Base-by-base conservation (phyloP, 2,329 filamentous ascomycete genomes). In the Aspergillus ustus region DNA sequence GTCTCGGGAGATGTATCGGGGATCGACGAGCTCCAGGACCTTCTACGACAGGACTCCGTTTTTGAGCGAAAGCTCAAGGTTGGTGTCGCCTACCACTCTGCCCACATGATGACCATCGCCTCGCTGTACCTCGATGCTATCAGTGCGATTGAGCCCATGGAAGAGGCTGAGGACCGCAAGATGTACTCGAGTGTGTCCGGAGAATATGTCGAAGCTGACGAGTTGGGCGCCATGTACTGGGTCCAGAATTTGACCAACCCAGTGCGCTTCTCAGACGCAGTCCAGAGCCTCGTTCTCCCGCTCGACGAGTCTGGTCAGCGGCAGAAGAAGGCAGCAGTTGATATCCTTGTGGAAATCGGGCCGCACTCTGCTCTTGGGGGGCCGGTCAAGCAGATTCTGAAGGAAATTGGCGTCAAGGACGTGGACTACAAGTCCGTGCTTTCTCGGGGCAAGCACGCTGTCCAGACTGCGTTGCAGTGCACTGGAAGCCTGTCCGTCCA, bases 151-250 rank as follows among this genome's bases (percentile, higher is more conserved):
- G 56, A 54, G 25, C 5, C 34, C 20, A 11, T 6, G 44, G 3
- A 4, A 15, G 19, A 25, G 22, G 19, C 8, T 28, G 22, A 13
- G 20, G 37, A 22, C 19, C 49, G 5, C 29, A 53, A 11, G 7
- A 65, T 69, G 55, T n/a, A 66, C 11, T 70, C 70, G 4, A 63
- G 59, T 17, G 67, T 70, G 6, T 66, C 67, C 1, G 67, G 65
- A 15, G 45, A 51, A 2, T 6, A 7, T 19, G 19, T 57, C 20
- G 2, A 31, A 1, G 29, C 20, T 1, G 52, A 60, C 3, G 40
- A 50, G 7, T 52, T 66, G 0, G 49, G 4, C 52, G 64, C 29
- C 40, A 65, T 59, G 4, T 67, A 71, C 51, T 71, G 68, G 68
- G 64, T 68, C 1, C 15, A 34, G 13, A 70, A 68, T 25, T 25